Base-by-base conservation (phyloP, 179 eudicot species). In the Nepenthes alata region DNA sequence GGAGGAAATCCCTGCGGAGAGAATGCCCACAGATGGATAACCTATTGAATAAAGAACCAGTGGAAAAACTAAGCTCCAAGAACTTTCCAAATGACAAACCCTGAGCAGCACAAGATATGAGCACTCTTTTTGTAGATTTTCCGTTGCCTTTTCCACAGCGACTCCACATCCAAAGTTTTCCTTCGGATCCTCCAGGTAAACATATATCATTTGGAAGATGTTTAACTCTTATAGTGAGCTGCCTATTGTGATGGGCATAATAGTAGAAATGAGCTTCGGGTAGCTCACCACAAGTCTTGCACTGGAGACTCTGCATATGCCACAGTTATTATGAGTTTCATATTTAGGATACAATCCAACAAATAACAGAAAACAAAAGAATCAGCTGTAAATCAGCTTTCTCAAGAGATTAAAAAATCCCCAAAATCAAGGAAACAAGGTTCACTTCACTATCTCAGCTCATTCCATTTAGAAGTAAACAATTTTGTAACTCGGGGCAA, bases 121-220 rank as follows among this genome's bases (percentile, higher is more conserved):
- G 67, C 50, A 89, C 95, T 67, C 96, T 80, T 73, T 83, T 89
- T 15, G 96, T 86, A 52, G 82, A 72, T 73, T 66, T 72, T 36
- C 70, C 68, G 75, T 67, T 72, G 56, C 80, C 84, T 63, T 75
- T 78, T 68, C 86, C 86, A 82, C 98, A 93, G 50, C 87, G 83
- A 79, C 90, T 81, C 98, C 98, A 93, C 98, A 93, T 93, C 98
- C 98, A 93, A 71, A 86, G 80, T 78, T 85, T 89, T 65, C 87
- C 88, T 60, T 80, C 88, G 13, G 74, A 39, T 78, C 80, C 80
- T 53, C 95, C 91, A 12, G 96, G 90, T 76, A 89, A 69, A 63
- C 45, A 57, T 53, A 58, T 67, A 7, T 72, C 62, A 5, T 58
- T 51, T 16, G 82, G 75, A 63, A 89, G 75, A 41, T 68, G 75